These are phyloP conservation scores for Arabidopsis lyrata DNA, from an alignment of 441 rosid species.

Conservation along the genomic window DNA sequence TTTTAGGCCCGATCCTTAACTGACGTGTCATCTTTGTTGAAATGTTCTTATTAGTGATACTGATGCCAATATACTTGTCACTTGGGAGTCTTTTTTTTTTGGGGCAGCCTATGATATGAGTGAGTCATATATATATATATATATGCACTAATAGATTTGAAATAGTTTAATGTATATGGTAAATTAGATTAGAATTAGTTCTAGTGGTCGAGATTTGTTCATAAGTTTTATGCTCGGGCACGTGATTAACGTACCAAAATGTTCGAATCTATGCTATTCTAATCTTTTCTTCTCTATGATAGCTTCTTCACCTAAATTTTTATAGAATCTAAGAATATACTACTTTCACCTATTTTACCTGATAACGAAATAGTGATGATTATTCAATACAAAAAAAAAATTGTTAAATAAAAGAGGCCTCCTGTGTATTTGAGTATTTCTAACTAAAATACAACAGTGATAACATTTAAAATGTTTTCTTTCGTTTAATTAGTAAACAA, in stretches of 20 bases:
- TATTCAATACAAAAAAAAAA: background rate
- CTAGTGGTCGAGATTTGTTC: slow-evolving; percentile 29
- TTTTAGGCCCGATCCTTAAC: no score
- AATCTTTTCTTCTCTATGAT: background rate
- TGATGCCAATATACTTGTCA: no score
- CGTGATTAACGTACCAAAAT: slow-evolving; percentile 28
- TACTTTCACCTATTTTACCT: background rate
- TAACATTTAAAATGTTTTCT: slow-evolving; percentile 5
- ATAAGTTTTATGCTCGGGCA: slow-evolving; percentile 19
- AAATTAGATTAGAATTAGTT: slow-evolving; percentile 15
- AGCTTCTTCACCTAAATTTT: background rate
- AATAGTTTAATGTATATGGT: background rate
- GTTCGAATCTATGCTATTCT: slow-evolving; percentile 30
- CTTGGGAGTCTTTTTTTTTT: no score
- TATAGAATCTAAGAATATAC: slow-evolving; percentile 20
- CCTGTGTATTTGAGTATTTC: background rate
- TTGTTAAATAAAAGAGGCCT: background rate
- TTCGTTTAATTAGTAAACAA: slow-evolving; percentile 4
- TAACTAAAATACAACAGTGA: slow-evolving; percentile 15
- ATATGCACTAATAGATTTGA: background rate
- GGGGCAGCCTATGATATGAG: no score
- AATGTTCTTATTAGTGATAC: no score
- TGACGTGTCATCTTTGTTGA: no score
- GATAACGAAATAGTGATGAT: background rate
- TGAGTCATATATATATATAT: no score